Percentiles rank a stretch among this genome's conserved stretches.
phyloP scores from a whole-genome alignment of 495 filamentous ascomycete genomes.

The Parmelia sp. region DNA sequence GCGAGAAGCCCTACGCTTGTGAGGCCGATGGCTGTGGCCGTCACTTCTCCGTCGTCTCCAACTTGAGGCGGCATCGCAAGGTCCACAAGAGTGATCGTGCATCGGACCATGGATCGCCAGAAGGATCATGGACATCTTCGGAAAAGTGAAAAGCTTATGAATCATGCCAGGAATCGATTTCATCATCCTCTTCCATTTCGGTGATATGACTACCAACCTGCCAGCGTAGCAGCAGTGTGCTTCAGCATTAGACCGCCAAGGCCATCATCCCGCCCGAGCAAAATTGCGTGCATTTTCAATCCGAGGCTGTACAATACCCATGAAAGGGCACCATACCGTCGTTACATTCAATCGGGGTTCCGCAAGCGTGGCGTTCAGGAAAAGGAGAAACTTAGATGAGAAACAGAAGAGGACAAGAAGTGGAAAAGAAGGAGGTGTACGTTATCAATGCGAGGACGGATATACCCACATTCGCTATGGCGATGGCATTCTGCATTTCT shows the following conservation, averaged over 20 bases:
- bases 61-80: slow-evolving; percentile 89
- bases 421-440: slow-evolving; percentile 8
- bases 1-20: slow-evolving; percentile 94
- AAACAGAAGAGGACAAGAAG: too few relatives aligned
- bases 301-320: not conserved
- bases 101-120: slow-evolving; percentile 26
- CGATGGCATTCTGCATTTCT: slow-evolving; percentile 9
- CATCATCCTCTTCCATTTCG: not conserved
- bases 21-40: slow-evolving; percentile 93
- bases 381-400: not conserved
- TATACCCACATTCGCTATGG: slow-evolving; percentile 30
- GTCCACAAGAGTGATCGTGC: slow-evolving; percentile 79
- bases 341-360: slow-evolving; percentile 1
- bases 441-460: not conserved
- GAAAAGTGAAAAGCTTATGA: slow-evolving; percentile 18
- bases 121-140: slow-evolving; percentile 27
- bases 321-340: not conserved
- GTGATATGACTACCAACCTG: not conserved
- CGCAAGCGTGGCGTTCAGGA: slow-evolving; percentile 13
- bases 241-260: not conserved
- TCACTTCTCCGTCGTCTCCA: slow-evolving; percentile 97
- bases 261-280: slow-evolving; percentile 5
- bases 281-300: not conserved
- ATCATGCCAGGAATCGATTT: not conserved
- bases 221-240: not conserved